A percentile compares a stretch with the other conserved stretches of the same genome.
Conservation (phyloP, 306 rosid species). For the Oxytropis ochrocephala region DNA sequence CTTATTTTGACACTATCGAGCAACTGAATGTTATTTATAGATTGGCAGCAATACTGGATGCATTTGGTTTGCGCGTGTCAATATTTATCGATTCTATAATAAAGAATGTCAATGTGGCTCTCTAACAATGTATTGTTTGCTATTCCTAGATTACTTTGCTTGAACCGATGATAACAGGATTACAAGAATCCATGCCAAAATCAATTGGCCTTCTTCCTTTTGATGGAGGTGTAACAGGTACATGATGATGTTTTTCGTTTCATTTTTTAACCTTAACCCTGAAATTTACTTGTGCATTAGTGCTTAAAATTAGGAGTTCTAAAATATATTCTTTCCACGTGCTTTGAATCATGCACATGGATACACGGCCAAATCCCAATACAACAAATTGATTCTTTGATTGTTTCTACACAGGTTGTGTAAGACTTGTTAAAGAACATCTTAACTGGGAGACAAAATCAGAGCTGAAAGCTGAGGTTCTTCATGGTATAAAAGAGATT, state of each 20-base stretch:
- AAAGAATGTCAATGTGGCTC: neutral
- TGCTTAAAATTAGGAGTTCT: neutral
- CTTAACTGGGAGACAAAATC: constrained; percentile 86
- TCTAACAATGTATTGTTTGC: constrained; percentile 16
- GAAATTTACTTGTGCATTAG: neutral
- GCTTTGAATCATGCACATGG: neutral
- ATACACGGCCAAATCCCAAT: constrained; percentile 14
- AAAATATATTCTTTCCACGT: neutral
- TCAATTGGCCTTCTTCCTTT: constrained; percentile 94
- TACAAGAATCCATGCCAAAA: constrained; percentile 93
- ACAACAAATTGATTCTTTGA: constrained; percentile 7
- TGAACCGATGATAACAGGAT: constrained; percentile 86
- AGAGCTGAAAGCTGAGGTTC: constrained; percentile 86
- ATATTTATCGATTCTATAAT: neutral
- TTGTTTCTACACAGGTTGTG: constrained; percentile 58
- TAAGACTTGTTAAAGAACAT: constrained; percentile 82
- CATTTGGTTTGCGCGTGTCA: neutral
- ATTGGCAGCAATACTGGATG: neutral
- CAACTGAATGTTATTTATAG: neutral
- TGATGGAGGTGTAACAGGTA: constrained; percentile 95
- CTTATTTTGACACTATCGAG: neutral
- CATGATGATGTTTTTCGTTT: constrained; percentile 12
- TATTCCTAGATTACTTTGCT: constrained; percentile 65
- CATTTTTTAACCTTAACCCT: neutral
- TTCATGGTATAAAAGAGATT: constrained; percentile 89